phyloP scores from a whole-genome alignment of 2,329 filamentous ascomycete genomes.

The Trichoderma aggressivum region DNA sequence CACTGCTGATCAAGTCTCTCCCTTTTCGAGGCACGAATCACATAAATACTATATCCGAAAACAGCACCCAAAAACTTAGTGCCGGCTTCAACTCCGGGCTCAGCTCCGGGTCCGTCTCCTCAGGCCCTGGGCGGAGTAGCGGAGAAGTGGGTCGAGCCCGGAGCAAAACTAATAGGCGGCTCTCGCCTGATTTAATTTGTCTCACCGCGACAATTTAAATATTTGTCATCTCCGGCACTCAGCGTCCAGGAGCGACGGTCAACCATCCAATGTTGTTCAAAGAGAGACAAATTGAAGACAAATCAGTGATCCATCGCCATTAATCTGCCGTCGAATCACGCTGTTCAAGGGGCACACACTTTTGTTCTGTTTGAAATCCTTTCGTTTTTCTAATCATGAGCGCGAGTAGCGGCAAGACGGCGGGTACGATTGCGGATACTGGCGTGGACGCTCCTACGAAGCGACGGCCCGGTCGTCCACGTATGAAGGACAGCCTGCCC shows the following conservation, averaged over 20 bases:
- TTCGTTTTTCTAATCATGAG: neutral
- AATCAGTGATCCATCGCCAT: neutral
- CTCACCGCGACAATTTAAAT: neutral
- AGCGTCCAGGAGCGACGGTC: neutral
- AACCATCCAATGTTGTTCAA: neutral
- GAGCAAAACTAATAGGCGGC: neutral
- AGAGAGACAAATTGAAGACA: neutral
- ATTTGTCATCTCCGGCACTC: constrained; percentile 2
- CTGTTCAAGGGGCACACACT: neutral
- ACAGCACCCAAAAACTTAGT: neutral
- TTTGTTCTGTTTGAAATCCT: neutral
- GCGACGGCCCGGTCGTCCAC: constrained; percentile 14
- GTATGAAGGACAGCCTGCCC: constrained; percentile 12
- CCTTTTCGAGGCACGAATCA: neutral
- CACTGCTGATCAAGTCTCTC: neutral
- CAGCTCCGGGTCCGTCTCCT: neutral
- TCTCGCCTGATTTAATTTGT: constrained; percentile 13
- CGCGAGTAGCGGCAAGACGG: neutral
- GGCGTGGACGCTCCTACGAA: neutral
- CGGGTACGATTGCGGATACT: neutral
- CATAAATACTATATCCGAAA: neutral
- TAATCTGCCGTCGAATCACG: neutral
- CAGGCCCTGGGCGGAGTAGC: neutral
- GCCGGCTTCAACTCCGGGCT: neutral
- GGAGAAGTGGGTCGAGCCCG: neutral